Evolutionary conservation across 129 eudicot species (phyloP).

Genomic region (Pittosporum tobira): DNA sequence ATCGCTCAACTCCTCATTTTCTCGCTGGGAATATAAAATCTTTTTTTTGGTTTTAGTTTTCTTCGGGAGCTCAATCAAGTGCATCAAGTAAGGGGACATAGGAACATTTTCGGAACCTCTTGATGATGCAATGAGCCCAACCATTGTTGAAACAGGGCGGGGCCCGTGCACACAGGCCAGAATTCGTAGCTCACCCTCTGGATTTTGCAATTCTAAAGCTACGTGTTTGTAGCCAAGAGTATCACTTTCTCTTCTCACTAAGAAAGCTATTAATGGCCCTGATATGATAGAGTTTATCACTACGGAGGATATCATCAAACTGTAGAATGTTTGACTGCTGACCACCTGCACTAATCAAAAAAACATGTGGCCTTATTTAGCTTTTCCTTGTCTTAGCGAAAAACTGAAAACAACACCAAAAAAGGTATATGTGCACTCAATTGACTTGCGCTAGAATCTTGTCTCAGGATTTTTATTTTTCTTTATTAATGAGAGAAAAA

Average conservation of each 20-base stretch:
- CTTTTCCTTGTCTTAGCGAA: neutral
- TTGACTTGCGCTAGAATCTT: neutral
- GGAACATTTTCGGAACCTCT: constrained; percentile 56
- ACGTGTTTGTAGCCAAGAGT: constrained; percentile 56
- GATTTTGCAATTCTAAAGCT: constrained; percentile 56
- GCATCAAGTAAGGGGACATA: constrained; percentile 71
- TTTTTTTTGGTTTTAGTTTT: constrained; percentile 30
- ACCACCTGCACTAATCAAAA: constrained; percentile 32
- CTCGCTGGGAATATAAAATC: constrained; percentile 39
- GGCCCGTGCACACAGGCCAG: constrained; percentile 70
- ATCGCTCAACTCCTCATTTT: constrained; percentile 69
- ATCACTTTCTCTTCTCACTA: constrained; percentile 66
- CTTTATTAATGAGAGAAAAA: neutral
- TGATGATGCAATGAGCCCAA: constrained; percentile 54
- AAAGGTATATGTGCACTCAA: neutral
- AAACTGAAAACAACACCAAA: neutral
- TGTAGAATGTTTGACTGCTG: constrained; percentile 40
- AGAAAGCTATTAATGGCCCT: constrained; percentile 55
- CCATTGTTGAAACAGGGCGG: constrained; percentile 69
- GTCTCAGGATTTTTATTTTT: neutral
- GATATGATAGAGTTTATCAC: constrained; percentile 57
- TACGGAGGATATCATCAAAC: constrained; percentile 59
- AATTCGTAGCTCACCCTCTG: constrained; percentile 62
- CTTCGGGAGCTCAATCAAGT: constrained; percentile 77
- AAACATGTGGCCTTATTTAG: neutral